Evolutionary conservation across 108 stramenopile genomes (phyloP), one percentile per base, ranked within the genome.

Genomic region (Cyclotella atomus): DNA sequence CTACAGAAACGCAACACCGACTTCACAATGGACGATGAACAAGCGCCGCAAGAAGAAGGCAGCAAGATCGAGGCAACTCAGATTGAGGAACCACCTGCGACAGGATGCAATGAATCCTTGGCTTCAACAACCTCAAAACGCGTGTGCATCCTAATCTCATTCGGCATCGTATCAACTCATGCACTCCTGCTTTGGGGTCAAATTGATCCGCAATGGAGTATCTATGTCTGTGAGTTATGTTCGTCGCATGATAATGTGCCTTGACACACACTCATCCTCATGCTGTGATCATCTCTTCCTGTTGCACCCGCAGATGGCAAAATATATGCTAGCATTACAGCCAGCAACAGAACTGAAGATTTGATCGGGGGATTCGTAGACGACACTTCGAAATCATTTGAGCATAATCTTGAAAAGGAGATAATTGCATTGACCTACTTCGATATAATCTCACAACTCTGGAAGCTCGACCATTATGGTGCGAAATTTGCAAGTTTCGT

Each of bases 191-290:
- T 49, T 9, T 49, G 47, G 47, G 47, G 47, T 4, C 47, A 49
- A n/a, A 49, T 49, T 19, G 47, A n/a, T n/a, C 47, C 47, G 9
- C 47, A 49, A 49, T 49, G 47, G 47, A 49, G 47, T 19, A n/a
- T 49, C 4, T 49, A 49, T 17, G 10, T 49, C 4, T 49, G 47
- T 49, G n/a, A 49, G 47, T 49, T 49, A n/a, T 10, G 4, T 49
- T 12, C 9, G 9, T 49, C 4, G 9, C n/a, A 49, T 49, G 47
- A 10, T n/a, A n/a, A 10, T n/a, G 47, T n/a, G 9, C 17, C 4
- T n/a, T 12, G n/a, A 17, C 4, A n/a, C 4, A 49, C 16, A 49
- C 4, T 49, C n/a, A n/a, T 17, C n/a, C 47, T 4, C 47, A 17
- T 10, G n/a, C n/a, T 49, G 4, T 49, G n/a, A 10, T 49, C 47